Evolutionary conservation across 495 filamentous ascomycete genomes (phyloP), one percentile per base, ranked within the genome.

Genomic region (Letharia columbiana): DNA sequence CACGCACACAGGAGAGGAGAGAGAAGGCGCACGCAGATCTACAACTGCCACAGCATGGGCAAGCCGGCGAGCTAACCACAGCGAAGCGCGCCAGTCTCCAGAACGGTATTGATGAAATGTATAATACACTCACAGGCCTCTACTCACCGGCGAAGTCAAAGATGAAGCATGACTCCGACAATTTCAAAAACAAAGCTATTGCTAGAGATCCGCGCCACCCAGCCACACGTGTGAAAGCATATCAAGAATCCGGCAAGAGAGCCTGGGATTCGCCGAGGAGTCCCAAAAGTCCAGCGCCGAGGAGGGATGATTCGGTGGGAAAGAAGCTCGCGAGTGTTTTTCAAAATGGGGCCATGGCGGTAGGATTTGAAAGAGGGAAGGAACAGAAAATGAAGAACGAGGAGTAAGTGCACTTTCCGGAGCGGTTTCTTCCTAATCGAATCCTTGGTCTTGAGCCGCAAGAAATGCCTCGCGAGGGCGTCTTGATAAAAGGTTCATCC

Each of bases 311-410:
- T 15, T 57, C 54, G 31, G 42, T 49, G 20, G 20, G 42, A 8
- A 47, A n/a, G 41, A 60, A 23, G 54, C 40, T 59, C 40, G 63
- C 3, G 31, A 65, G 15, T 31, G 41, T 35, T 4, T 9, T 33
- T 20, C 28, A 65, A 12, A 56, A 56, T 35, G 52, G 52, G 28
- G 52, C 52, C 17, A 6, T 56, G 28, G 33, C 42, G 18, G 40
- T 78, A 37, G 75, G 62, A 8, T 28, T 63, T 11, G 61, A 62
- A 12, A 64, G 35, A 52, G 17, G 41, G 7, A 49, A 57, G 44
- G 41, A 47, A 17, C 52, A 64, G 37, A 69, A 41, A 37, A 54
- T 61, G 13, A 50, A 74, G 20, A 72, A 71, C 0, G 77, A 74
- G 23, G 72, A 74, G 66, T 75, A 75, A 52, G 49, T 52, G 10